These are phyloP conservation scores for Aspergillaceae sp. DNA, from an alignment of 2,329 filamentous ascomycete genomes.

Conservation along the genomic window DNA sequence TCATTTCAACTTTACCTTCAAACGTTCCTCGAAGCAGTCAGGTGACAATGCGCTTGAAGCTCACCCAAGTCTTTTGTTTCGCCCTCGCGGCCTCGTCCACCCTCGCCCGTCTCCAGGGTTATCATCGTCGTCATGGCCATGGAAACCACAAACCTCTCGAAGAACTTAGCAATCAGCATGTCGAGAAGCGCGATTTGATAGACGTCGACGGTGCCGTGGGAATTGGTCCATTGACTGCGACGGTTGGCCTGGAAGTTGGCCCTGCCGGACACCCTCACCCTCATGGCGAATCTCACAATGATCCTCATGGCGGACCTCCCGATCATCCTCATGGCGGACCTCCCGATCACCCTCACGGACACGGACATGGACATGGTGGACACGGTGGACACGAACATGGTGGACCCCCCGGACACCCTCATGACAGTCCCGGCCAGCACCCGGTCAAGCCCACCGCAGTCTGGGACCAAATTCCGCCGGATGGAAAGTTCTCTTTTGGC, in stretches of 20 bases:
- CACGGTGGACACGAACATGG: too few relatives aligned
- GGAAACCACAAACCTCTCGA: slow-evolving; percentile 4
- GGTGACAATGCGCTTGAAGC: background rate
- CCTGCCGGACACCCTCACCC: background rate
- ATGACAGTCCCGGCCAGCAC: background rate
- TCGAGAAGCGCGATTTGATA: background rate
- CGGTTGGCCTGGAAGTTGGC: background rate
- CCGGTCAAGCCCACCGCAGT: slow-evolving; percentile 3
- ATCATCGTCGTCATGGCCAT: slow-evolving; percentile 17
- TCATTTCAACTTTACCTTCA: background rate
- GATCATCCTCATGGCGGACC: background rate
- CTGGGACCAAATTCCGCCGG: slow-evolving; percentile 17
- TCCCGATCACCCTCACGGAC: too few relatives aligned
- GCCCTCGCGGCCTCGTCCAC: slow-evolving; percentile 17
- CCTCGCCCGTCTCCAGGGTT: slow-evolving; percentile 19
- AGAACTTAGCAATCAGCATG: background rate
- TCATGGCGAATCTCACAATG: background rate
- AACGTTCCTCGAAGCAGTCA: background rate
- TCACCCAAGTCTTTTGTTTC: slow-evolving; percentile 10
- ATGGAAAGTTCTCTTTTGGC: slow-evolving; percentile 11
- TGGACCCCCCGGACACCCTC: background rate
- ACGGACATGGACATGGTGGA: too few relatives aligned
- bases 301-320: background rate
- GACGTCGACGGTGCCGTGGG: background rate
- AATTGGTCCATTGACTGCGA: background rate